phyloP scores from a whole-genome alignment of 352 stramenopile species.

The Phytophthora syringae region DNA sequence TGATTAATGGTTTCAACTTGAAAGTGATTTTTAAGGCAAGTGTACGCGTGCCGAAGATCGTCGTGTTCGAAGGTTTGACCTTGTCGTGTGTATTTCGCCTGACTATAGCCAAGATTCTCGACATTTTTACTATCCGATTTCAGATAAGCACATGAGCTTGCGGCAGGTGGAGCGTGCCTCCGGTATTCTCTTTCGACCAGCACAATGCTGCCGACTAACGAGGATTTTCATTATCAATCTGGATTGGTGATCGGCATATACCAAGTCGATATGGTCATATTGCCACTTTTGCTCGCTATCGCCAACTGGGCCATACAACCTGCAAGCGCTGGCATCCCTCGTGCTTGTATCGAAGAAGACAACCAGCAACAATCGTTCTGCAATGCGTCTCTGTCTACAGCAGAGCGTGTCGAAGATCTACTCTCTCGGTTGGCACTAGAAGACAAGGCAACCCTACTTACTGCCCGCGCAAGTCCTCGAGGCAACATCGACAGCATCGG shows the following conservation, averaged over 20 bases:
- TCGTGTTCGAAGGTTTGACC: too few species aligned
- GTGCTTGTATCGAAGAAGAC: constrained; percentile 47
- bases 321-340: constrained; percentile 47
- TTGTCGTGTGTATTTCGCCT: background rate
- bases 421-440: constrained; percentile 67
- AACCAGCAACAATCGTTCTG: constrained; percentile 75
- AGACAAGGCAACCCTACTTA: constrained; percentile 78
- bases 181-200: background rate
- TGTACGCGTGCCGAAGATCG: background rate
- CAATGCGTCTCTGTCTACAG: constrained; percentile 63
- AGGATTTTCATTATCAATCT: background rate
- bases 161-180: background rate
- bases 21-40: background rate
- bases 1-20: background rate
- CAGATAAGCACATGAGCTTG: background rate
- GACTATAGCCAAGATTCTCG: background rate
- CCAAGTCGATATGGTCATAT: background rate
- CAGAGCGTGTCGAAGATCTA: constrained; percentile 77
- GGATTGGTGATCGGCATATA: background rate
- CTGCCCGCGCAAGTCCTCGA: constrained; percentile 65
- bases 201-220: too few species aligned
- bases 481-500: constrained; percentile 84
- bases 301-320: background rate
- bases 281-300: background rate
- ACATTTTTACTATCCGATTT: background rate